Conservation (phyloP, 345 rosid genomes). For the Hibiscus trionum region DNA sequence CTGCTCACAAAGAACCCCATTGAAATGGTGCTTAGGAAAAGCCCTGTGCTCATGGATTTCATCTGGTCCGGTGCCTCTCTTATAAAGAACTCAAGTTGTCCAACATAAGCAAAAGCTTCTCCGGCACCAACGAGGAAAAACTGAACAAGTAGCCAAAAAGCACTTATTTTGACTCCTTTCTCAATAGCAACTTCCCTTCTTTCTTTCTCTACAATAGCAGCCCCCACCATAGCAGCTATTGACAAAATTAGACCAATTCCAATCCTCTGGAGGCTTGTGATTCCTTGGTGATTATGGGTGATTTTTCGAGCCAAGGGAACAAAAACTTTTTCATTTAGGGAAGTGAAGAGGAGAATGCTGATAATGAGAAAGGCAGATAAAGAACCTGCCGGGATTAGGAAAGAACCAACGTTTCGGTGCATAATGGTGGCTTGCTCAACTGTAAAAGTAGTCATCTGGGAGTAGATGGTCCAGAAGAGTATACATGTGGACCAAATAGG, state of each 20-base stretch:
- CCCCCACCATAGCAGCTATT: constrained; percentile 52
- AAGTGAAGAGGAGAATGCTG: constrained; percentile 68
- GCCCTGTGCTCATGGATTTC: constrained; percentile 96
- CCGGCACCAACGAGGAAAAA: constrained; percentile 84
- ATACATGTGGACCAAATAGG: constrained; percentile 94
- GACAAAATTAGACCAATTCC: constrained; percentile 69
- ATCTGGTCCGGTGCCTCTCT: constrained; percentile 84
- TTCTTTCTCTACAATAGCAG: constrained; percentile 52
- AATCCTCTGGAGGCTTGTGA: constrained; percentile 79
- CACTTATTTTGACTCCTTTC: constrained; percentile 34
- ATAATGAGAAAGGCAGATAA: constrained; percentile 58
- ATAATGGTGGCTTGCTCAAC: constrained; percentile 75
- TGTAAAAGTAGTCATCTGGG: constrained; percentile 91
- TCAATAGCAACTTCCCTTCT: constrained; percentile 37
- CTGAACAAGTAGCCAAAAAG: constrained; percentile 79
- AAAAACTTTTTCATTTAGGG: constrained; percentile 64
- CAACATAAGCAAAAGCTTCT: constrained; percentile 88
- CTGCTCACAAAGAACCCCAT: constrained; percentile 90
- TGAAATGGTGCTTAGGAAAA: constrained; percentile 71
- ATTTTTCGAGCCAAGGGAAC: constrained; percentile 58
- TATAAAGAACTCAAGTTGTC: constrained; percentile 89
- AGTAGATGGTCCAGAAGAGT: constrained; percentile 87
- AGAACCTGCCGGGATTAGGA: constrained; percentile 58
- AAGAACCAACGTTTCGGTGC: constrained; percentile 52
- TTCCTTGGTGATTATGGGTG: constrained; percentile 50